Evolutionary conservation across 1,139 yeast genomes (phyloP).

Genomic region (Suhomyces chickasaworum): DNA sequence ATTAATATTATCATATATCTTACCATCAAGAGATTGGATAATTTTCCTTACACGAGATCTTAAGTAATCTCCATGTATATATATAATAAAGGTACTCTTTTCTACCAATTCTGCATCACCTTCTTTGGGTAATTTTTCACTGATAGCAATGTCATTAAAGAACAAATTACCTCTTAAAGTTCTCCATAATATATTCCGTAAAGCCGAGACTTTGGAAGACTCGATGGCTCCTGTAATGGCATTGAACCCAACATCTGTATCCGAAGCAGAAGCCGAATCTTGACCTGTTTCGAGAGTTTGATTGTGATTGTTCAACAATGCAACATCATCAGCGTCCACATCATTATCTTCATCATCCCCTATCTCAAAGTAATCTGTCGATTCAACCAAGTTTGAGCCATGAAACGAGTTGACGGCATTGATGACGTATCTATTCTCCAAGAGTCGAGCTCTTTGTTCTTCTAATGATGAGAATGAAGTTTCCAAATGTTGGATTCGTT

Average conservation of each 20-base stretch:
- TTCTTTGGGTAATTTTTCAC: conserved; percentile 39
- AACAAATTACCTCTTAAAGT: conserved; percentile 55
- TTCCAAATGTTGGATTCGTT: conserved; percentile 26
- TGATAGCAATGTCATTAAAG: conserved; percentile 51
- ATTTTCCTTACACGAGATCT: conserved; percentile 69
- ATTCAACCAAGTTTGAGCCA: conserved; percentile 13
- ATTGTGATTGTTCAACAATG: conserved; percentile 32
- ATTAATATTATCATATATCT: conserved; percentile 62
- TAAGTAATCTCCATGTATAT: conserved; percentile 82
- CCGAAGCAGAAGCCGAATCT: conserved; percentile 20
- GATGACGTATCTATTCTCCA: conserved; percentile 27
- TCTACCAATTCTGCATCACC: conserved; percentile 50
- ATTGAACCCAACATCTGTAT: conserved; percentile 51
- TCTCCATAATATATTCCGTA: conserved; percentile 58
- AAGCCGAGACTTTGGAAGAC: conserved; percentile 44
- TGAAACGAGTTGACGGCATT: conserved; percentile 23
- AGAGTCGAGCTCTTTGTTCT: conserved; percentile 16
- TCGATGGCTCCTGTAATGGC: conserved; percentile 54
- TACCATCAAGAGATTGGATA: conserved; percentile 83
- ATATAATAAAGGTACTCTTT: conserved; percentile 78
- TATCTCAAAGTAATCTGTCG: conserved; percentile 9
- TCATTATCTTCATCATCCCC: conserved; percentile 24
- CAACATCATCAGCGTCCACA: conserved; percentile 39
- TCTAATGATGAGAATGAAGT: conserved; percentile 23
- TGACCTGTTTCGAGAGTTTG: conserved; percentile 27